These are phyloP conservation scores for Kluyveromyces sp. DNA, from an alignment of 1,139 yeast genomes.

Conservation along the genomic window DNA sequence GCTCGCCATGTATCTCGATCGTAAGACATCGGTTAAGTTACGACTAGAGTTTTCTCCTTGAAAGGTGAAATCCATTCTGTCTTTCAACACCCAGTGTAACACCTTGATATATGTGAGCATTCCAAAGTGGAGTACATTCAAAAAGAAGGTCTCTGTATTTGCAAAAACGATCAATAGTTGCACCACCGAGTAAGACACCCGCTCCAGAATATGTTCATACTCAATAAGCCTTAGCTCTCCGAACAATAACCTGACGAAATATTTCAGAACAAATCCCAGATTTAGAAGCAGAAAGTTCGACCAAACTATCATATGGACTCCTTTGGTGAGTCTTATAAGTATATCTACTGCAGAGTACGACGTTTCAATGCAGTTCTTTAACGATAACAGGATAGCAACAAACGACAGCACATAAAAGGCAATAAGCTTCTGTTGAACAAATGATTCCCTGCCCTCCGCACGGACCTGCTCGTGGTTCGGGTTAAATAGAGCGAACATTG, in stretches of 20 bases:
- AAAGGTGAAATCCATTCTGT: conserved; percentile 51
- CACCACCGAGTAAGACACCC: conserved; percentile 57
- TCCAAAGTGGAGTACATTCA: conserved; percentile 35
- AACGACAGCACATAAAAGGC: conserved; percentile 14
- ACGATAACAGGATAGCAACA: conserved; percentile 9
- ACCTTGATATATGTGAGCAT: conserved; percentile 53
- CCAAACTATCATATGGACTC: conserved; percentile 35
- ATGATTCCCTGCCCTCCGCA: neutral
- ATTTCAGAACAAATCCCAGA: conserved; percentile 28
- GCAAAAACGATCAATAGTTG: conserved; percentile 57
- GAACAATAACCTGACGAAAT: conserved; percentile 43
- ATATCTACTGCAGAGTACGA: conserved; percentile 22
- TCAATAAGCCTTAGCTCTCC: conserved; percentile 75
- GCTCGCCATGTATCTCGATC: conserved; percentile 36
- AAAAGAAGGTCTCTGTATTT: conserved; percentile 32
- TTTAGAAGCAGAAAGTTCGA: conserved; percentile 28
- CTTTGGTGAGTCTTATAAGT: conserved; percentile 38
- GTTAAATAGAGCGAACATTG: neutral
- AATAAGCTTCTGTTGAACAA: conserved; percentile 12
- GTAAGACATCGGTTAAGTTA: conserved; percentile 28
- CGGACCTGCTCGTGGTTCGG: neutral
- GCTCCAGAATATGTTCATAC: conserved; percentile 67
- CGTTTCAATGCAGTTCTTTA: conserved; percentile 7
- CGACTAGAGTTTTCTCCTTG: conserved; percentile 35
- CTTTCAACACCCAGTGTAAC: conserved; percentile 67